Conservation (phyloP, 1,284 basidiomycete genomes). For the Clitocybe nebularis region DNA sequence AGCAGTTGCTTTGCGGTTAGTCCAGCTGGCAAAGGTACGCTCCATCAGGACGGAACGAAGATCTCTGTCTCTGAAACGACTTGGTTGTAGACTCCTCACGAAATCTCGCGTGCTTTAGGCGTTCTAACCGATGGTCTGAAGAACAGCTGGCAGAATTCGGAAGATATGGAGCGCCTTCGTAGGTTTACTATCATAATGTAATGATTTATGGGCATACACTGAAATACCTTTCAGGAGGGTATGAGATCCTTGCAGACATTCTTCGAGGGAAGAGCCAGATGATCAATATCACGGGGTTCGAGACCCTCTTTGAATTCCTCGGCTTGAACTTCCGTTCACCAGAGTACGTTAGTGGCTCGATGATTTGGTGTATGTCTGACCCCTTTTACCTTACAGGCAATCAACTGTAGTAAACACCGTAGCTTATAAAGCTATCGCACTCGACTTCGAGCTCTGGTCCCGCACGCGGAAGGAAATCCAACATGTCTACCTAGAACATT, state of each 20-base stretch:
- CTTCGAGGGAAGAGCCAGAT: constrained; percentile 71
- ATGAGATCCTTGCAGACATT: constrained; percentile 80
- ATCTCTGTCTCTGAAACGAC: background rate
- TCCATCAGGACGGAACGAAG: constrained; percentile 1
- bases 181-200: constrained; percentile 25
- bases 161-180: constrained; percentile 87
- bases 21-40: constrained; percentile 74
- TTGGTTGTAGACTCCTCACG: constrained; percentile 58
- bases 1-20: constrained; percentile 68
- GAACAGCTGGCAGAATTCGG: constrained; percentile 88
- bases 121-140: constrained; percentile 76
- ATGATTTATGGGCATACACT: constrained; percentile 1
- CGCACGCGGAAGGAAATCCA: constrained; percentile 68
- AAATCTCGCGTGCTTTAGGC: constrained; percentile 68
- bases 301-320: constrained; percentile 78
- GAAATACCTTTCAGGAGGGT: constrained; percentile 67
- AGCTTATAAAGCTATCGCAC: constrained; percentile 79
- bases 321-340: constrained; percentile 81
- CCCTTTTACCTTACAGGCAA: constrained; percentile 56
- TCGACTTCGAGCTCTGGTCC: constrained; percentile 92
- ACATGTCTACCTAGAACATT: constrained; percentile 76
- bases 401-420: constrained; percentile 81
- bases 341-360: constrained; percentile 61
- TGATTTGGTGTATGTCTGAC: too few relatives aligned
- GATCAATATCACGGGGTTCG: constrained; percentile 74